Percentiles rank a stretch among this genome's conserved stretches.
phyloP scores from a whole-genome alignment of 768 basidiomycete species.

The Lentinula raphanica region DNA sequence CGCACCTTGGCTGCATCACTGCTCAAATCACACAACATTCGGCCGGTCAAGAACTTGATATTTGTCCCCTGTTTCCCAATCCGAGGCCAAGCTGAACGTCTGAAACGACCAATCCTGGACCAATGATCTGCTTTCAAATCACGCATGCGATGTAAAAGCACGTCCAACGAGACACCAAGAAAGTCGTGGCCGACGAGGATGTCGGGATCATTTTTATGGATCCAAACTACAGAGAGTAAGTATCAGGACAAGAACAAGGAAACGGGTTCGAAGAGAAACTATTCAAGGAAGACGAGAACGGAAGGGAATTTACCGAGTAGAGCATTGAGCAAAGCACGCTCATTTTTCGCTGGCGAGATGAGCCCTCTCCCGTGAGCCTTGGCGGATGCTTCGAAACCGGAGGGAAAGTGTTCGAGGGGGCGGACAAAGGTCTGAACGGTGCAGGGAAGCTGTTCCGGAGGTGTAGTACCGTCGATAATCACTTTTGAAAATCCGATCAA shows the following conservation, averaged over 20 bases:
- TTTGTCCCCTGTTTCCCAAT: conserved; percentile 84
- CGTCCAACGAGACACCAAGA: conserved; percentile 82
- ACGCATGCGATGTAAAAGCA: conserved; percentile 85
- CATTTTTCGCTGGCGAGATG: conserved; percentile 73
- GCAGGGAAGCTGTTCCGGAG: conserved; percentile 81
- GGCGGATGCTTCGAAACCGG: conserved; percentile 71
- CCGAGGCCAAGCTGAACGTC: conserved; percentile 75
- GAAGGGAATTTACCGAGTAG: conserved; percentile 80
- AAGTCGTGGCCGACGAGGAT: conserved; percentile 95
- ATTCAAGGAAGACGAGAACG: no score
- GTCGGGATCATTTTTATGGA: conserved; percentile 89
- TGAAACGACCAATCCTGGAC: conserved; percentile 89
- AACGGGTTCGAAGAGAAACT: not conserved
- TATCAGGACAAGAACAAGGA: conserved; percentile 1
- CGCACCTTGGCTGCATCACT: conserved; percentile 94
- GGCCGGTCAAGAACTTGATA: conserved; percentile 74
- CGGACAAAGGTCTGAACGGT: conserved; percentile 85
- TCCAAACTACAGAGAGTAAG: no score
- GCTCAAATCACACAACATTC: conserved; percentile 87
- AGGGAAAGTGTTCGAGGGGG: conserved; percentile 82
- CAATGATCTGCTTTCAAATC: conserved; percentile 90
- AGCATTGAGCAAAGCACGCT: conserved; percentile 79
- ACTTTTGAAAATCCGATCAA: no score
- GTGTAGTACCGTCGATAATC: conserved; percentile 85
- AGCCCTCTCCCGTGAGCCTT: conserved; percentile 57